These are phyloP conservation scores for Carex parvula DNA, from an alignment of 176 grass and related monocot genomes.

Conservation along the genomic window DNA sequence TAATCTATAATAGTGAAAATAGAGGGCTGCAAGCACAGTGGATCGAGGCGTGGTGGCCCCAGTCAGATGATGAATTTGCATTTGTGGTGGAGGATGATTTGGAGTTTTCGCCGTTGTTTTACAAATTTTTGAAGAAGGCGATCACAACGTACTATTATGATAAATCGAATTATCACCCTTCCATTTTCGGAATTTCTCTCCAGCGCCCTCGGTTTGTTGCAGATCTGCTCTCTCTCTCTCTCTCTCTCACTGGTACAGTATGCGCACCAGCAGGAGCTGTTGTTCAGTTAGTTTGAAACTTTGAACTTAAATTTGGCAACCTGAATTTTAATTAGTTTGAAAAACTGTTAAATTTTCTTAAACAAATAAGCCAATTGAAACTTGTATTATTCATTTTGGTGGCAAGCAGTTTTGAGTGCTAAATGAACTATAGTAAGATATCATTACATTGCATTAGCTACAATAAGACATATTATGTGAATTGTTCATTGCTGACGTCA, in stretches of 20 bases:
- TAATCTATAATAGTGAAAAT: constrained; percentile 65
- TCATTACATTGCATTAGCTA: background rate
- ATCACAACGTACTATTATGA: constrained; percentile 88
- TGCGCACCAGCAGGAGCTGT: background rate
- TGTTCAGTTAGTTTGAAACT: background rate
- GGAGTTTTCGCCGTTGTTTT: constrained; percentile 79
- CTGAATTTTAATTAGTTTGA: background rate
- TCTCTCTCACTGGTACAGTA: constrained; percentile 1
- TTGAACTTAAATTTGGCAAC: background rate
- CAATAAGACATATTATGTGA: background rate
- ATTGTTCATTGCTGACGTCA: too few species aligned
- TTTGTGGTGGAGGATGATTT: constrained; percentile 96
- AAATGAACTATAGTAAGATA: background rate
- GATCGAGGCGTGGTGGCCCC: constrained; percentile 95
- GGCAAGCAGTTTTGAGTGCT: background rate
- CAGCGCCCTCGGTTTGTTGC: constrained; percentile 93
- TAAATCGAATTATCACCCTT: constrained; percentile 60
- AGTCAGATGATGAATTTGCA: constrained; percentile 83
- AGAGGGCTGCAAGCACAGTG: constrained; percentile 89
- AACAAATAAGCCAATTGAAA: background rate
- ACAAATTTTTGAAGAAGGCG: constrained; percentile 59
- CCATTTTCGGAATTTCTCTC: constrained; percentile 68
- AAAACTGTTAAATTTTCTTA: background rate
- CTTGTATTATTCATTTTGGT: background rate
- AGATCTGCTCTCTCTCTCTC: constrained; percentile 52